Conservation (phyloP, 2,329 filamentous ascomycete genomes). For the Calonectria multiphialidica region DNA sequence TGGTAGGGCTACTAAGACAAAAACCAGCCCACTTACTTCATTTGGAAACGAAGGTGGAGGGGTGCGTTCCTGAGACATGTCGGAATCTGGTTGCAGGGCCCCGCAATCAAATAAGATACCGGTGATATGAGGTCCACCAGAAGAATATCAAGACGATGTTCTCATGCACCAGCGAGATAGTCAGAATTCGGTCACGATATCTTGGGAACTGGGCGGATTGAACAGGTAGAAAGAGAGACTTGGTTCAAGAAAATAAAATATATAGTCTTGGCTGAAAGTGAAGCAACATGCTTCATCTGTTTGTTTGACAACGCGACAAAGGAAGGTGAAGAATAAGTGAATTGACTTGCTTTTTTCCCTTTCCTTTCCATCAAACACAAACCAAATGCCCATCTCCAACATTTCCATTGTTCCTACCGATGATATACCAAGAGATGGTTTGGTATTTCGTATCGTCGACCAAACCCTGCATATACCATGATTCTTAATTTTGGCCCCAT, state of each 20-base stretch:
- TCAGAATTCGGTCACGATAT: neutral
- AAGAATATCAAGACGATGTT: neutral
- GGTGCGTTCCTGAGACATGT: neutral
- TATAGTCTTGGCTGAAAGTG: neutral
- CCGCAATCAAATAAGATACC: neutral
- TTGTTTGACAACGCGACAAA: neutral
- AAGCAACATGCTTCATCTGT: neutral
- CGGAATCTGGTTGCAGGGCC: neutral
- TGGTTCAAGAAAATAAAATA: neutral
- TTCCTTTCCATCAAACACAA: neutral
- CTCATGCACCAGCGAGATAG: neutral
- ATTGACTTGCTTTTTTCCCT: neutral
- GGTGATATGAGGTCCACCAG: neutral
- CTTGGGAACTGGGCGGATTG: neutral
- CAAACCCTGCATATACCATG: neutral
- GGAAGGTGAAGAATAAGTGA: neutral
- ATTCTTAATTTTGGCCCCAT: no score
- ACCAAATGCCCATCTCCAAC: neutral
- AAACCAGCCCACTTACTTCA: neutral
- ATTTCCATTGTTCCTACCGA: neutral
- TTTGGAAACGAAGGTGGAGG: neutral
- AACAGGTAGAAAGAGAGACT: neutral
- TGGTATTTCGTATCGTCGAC: neutral
- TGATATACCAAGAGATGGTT: neutral
- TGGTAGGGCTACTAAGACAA: neutral